phyloP scores from a whole-genome alignment of 371 early-diverging fungal genomes.

The Fennellomyces sp. region DNA sequence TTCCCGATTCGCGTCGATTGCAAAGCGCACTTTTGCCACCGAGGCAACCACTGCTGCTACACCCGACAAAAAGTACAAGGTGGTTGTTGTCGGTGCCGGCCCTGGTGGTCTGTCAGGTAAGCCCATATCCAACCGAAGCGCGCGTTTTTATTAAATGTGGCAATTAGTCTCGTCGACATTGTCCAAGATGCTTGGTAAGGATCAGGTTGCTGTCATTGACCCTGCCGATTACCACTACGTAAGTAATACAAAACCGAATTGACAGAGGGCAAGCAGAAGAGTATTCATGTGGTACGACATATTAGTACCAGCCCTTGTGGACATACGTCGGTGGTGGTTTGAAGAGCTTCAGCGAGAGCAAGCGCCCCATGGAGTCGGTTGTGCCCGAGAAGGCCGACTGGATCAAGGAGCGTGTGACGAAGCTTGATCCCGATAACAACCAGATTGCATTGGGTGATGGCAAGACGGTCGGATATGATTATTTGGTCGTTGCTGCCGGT shows the following conservation, averaged over 20 bases:
- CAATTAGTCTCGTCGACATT: constrained; percentile 63
- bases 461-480: constrained; percentile 76
- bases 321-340: constrained; percentile 89
- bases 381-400: constrained; percentile 77
- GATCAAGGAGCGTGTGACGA: constrained; percentile 72
- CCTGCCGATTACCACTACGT: constrained; percentile 80
- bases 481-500: constrained; percentile 88
- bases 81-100: constrained; percentile 70
- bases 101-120: constrained; percentile 68
- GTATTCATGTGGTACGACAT: no score
- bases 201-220: constrained; percentile 81
- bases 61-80: constrained; percentile 54
- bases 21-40: constrained; percentile 21
- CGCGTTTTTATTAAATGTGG: background rate
- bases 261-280: no score
- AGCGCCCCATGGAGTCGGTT: constrained; percentile 67
- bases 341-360: constrained; percentile 74
- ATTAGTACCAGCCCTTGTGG: constrained; percentile 87
- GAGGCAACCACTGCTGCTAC: constrained; percentile 16
- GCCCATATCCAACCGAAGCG: background rate
- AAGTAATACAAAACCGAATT: constrained; percentile 21
- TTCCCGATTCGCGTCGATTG: constrained; percentile 9
- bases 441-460: constrained; percentile 70
- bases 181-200: constrained; percentile 63
- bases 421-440: constrained; percentile 74